Evolutionary conservation across 1,284 basidiomycete species (phyloP).

Genomic region (Vanrija sp.): DNA sequence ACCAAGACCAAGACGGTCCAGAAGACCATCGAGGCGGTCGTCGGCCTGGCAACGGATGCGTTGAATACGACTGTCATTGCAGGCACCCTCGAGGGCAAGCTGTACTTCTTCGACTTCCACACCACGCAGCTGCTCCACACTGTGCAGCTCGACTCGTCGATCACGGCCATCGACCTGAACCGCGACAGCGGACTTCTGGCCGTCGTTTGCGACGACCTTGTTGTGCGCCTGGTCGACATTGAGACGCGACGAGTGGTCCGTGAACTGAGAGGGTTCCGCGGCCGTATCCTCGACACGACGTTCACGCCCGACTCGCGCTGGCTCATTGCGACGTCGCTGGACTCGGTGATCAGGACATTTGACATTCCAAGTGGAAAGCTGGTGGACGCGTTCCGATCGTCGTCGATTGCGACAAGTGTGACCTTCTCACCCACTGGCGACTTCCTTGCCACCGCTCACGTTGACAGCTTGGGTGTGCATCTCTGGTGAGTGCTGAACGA

Average conservation of each 20-base stretch:
- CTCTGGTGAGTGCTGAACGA: slow-evolving; percentile 64
- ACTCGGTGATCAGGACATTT: slow-evolving; percentile 90
- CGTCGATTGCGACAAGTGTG: slow-evolving; percentile 84
- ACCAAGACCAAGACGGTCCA: slow-evolving; percentile 44
- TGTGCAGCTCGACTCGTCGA: slow-evolving; percentile 63
- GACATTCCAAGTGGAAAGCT: slow-evolving; percentile 89
- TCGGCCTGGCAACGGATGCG: slow-evolving; percentile 80
- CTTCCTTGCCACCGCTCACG: slow-evolving; percentile 91
- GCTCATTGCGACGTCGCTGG: slow-evolving; percentile 82
- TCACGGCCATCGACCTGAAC: slow-evolving; percentile 71
- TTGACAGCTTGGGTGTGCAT: slow-evolving; percentile 89
- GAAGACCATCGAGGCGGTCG: slow-evolving; percentile 61
- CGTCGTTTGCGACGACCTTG: slow-evolving; percentile 76
- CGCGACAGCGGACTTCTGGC: slow-evolving; percentile 83
- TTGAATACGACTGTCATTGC: slow-evolving; percentile 78
- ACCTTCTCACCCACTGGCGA: slow-evolving; percentile 93
- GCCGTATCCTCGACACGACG: slow-evolving; percentile 74
- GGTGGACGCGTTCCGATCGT: slow-evolving; percentile 85
- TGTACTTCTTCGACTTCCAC: slow-evolving; percentile 96
- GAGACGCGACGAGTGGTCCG: slow-evolving; percentile 84
- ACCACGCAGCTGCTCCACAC: slow-evolving; percentile 68
- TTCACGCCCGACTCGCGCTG: slow-evolving; percentile 94
- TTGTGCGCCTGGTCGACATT: slow-evolving; percentile 81
- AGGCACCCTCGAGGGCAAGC: slow-evolving; percentile 78
- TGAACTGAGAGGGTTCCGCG: slow-evolving; percentile 75